Percentiles rank a stretch among this genome's conserved stretches.
phyloP scores from a whole-genome alignment of 305 asterid species.

The Solanum chacoense region DNA sequence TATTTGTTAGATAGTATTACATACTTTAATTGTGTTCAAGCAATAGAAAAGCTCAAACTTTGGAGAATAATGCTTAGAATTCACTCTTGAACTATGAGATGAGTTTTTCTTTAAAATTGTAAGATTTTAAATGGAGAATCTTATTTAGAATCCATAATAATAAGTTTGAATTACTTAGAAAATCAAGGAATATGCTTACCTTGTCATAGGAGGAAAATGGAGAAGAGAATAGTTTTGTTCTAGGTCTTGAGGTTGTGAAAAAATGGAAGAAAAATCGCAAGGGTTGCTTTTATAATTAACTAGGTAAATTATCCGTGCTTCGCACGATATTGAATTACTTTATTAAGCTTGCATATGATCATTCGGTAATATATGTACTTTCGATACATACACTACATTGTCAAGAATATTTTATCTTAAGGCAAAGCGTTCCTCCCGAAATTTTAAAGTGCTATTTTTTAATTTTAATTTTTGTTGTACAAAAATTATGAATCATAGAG shows the following conservation, averaged over 20 bases:
- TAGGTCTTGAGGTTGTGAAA: background rate
- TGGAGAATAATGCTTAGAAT: background rate
- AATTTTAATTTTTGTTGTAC: background rate
- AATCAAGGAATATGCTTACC: background rate
- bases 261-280: background rate
- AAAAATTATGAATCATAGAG: background rate
- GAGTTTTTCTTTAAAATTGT: background rate
- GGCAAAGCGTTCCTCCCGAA: too few species aligned
- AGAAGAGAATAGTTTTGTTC: background rate
- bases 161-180: background rate
- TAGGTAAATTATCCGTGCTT: background rate
- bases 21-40: background rate
- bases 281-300: background rate
- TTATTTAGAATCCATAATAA: background rate
- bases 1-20: background rate
- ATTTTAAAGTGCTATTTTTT: background rate
- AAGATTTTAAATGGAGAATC: background rate
- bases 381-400: background rate
- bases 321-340: too few species aligned
- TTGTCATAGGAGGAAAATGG: background rate
- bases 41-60: background rate
- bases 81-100: background rate
- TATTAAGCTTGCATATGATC: background rate
- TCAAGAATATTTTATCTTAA: background rate
- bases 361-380: background rate